Base-by-base conservation (phyloP, 2,329 filamentous ascomycete species). In the Aspergillus intermedius region DNA sequence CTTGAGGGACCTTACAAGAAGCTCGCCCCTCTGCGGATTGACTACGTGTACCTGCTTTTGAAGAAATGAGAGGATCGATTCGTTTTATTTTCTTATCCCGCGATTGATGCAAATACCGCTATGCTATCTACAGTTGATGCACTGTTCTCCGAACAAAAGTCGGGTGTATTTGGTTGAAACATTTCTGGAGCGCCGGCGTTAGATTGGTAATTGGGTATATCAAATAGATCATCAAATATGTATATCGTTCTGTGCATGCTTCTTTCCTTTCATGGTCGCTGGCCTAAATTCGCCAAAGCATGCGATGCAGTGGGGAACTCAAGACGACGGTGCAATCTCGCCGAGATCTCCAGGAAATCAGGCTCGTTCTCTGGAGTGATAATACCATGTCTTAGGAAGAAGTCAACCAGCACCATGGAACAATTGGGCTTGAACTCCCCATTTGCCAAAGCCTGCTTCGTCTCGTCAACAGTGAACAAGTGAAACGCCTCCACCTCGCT, bases 1-100 rank as follows among this genome's bases (percentile, higher is more conserved):
- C 79, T 98, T 48, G 87, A 95, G 63, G 93, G 94, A 5, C 93
- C 93, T 2, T 93, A 95, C 71, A 94, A 93, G 78, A 96, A 95
- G 76, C 81, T 98, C 54, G 94, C 87, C 30, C 87, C 90, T 23
- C 74, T 98, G 64, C 83, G 90, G 61, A 91, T 96, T 62, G 93
- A 98, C 68, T 86, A 95, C 65, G 83, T 94, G 55, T 98, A 98
- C 68, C 80, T 98, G 52, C 79, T 97, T 52, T 77, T 95, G 60
- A 98, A 96, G 82, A 95, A 94, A 83, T 91, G 67, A 64, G 53
- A 40, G 47, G 30, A 25, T 43, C 22, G 13, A 22, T 43, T 40
- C 15, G 10, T 35, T 15, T 40, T 30, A 30, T 12, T 40, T 23
- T 43, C 41, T 25, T 13, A 30, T 15, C 10, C 8, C 23, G 13